Conservation (phyloP, 108 stramenopile genomes). For the Cyclotella kingstonii region DNA sequence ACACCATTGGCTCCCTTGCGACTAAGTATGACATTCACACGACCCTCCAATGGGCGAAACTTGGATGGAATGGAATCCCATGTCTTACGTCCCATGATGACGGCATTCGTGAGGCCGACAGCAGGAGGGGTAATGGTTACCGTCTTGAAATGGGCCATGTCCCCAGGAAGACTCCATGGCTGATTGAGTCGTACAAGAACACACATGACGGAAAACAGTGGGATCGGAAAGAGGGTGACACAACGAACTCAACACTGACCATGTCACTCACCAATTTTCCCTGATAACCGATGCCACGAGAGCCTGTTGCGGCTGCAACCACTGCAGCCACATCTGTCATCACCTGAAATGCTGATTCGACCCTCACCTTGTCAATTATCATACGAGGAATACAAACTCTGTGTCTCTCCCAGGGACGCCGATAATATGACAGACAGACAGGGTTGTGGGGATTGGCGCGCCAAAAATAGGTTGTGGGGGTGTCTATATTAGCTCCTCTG, state of each 20-base stretch:
- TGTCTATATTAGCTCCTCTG: not conserved
- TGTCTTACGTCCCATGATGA: conserved; percentile 99
- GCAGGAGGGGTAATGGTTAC: conserved; percentile 60
- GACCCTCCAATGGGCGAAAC: conserved; percentile 90
- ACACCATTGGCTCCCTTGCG: conserved; percentile 33
- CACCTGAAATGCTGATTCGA: conserved; percentile 46
- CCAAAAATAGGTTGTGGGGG: not conserved
- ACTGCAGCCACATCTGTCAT: conserved; percentile 68
- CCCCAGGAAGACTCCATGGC: conserved; percentile 82
- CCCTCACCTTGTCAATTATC: conserved; percentile 36
- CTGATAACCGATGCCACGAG: conserved; percentile 65
- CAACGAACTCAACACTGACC: not conserved
- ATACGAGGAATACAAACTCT: not conserved
- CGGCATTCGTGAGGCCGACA: conserved; percentile 80
- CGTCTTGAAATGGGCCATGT: conserved; percentile 80
- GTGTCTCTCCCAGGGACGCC: no score
- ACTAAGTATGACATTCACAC: conserved; percentile 93
- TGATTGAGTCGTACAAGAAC: conserved; percentile 9
- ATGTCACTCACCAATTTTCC: conserved; percentile 62
- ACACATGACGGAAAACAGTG: not conserved
- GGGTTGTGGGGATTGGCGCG: no score
- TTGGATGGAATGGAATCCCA: conserved; percentile 95
- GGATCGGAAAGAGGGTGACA: not conserved
- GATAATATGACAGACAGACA: no score
- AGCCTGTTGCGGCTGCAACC: conserved; percentile 58